phyloP scores from a whole-genome alignment of 768 basidiomycete species.

The Mrakia blollopis region DNA sequence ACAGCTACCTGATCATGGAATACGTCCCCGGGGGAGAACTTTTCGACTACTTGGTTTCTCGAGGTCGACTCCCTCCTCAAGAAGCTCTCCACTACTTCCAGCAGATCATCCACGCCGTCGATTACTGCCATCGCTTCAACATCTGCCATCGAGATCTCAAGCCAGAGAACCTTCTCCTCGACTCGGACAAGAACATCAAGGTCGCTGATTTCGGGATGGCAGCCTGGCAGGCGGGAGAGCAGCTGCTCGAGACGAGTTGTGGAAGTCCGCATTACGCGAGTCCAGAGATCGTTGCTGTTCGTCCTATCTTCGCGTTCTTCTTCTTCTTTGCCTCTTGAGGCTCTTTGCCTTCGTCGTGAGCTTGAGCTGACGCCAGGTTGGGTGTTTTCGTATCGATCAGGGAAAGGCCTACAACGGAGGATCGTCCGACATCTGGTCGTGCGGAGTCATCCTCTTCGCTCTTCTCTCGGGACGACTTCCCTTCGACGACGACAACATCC shows the following conservation, averaged over 20 bases:
- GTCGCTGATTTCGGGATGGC: conserved; percentile 98
- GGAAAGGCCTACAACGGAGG: conserved; percentile 79
- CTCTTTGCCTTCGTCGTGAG: background rate
- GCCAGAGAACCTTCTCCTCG: conserved; percentile 86
- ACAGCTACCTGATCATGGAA: conserved; percentile 79
- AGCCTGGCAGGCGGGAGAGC: conserved; percentile 75
- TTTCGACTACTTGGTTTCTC: conserved; percentile 81
- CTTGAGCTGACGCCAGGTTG: background rate
- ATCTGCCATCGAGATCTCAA: conserved; percentile 92
- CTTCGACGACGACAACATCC: conserved; percentile 83
- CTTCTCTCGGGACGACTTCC: conserved; percentile 82
- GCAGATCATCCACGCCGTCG: conserved; percentile 83
- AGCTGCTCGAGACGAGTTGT: conserved; percentile 77
- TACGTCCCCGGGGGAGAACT: conserved; percentile 93
- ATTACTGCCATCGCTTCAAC: conserved; percentile 91
- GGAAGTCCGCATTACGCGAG: conserved; percentile 94
- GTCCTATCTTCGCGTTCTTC: background rate
- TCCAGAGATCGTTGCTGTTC: conserved; percentile 75
- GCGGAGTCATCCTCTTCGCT: conserved; percentile 86
- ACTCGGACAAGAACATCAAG: conserved; percentile 79
- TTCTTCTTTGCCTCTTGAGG: conserved; percentile 16
- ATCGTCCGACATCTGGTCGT: conserved; percentile 93
- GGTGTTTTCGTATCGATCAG: conserved; percentile 38
- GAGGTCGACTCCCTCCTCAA: conserved; percentile 61
- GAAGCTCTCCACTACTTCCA: conserved; percentile 85